Conservation (phyloP, 2,329 filamentous ascomycete genomes). For the Aspergillus cejpii region DNA sequence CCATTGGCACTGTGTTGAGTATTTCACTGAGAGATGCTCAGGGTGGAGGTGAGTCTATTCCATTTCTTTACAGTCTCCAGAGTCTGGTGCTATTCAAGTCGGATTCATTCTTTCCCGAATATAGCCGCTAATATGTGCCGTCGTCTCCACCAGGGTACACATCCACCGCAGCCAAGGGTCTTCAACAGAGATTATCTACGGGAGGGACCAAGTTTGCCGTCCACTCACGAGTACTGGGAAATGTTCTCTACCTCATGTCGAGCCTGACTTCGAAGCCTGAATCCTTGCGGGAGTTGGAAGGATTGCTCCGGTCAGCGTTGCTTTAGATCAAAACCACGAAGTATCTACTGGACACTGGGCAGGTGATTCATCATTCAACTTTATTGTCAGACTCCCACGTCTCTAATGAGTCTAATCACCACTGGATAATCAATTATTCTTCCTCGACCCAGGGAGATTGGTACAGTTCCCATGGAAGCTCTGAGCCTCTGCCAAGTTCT, state of each 20-base stretch:
- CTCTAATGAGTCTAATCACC: too few relatives aligned
- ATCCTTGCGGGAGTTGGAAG: conserved; percentile 39
- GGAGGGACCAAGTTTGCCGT: conserved; percentile 41
- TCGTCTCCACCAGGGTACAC: conserved; percentile 45
- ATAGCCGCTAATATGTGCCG: conserved; percentile 13
- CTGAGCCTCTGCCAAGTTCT: neutral
- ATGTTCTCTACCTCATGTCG: conserved; percentile 57
- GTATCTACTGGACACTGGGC: too few relatives aligned
- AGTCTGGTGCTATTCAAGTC: too few relatives aligned
- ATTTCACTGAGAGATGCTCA: conserved; percentile 51
- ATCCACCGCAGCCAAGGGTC: conserved; percentile 48
- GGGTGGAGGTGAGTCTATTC: conserved; percentile 38
- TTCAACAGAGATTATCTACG: conserved; percentile 47
- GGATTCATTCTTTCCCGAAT: neutral
- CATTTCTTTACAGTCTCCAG: too few relatives aligned
- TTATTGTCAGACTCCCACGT: too few relatives aligned
- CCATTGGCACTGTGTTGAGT: conserved; percentile 67
- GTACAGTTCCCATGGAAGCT: too few relatives aligned
- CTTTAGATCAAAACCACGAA: conserved; percentile 10
- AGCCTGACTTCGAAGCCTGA: conserved; percentile 46
- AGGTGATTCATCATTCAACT: too few relatives aligned
- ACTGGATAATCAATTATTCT: neutral
- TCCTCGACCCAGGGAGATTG: too few relatives aligned
- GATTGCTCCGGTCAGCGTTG: conserved; percentile 34
- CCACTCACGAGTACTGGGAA: conserved; percentile 55